A percentile compares a stretch with the other conserved stretches of the same genome.
These are phyloP conservation scores for Nadsonia starkeyi-henricii DNA, from an alignment of 1,139 yeast genomes.

Conservation along the genomic window DNA sequence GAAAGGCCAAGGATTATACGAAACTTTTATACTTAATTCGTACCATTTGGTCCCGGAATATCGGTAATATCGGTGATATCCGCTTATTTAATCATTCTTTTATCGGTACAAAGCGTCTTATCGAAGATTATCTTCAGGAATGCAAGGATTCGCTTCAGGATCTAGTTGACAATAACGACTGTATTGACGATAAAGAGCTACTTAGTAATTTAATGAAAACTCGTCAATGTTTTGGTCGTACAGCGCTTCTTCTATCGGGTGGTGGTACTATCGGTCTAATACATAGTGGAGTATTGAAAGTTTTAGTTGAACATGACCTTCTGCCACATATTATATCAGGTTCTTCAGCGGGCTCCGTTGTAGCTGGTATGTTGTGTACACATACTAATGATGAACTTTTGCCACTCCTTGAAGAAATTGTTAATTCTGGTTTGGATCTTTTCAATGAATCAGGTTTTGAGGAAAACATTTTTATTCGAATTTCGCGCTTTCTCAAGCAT, in stretches of 20 bases:
- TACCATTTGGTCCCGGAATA: constrained; percentile 72
- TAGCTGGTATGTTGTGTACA: constrained; percentile 78
- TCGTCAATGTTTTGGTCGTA: constrained; percentile 80
- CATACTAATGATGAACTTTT: constrained; percentile 65
- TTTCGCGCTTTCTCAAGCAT: constrained; percentile 51
- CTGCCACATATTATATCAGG: constrained; percentile 90
- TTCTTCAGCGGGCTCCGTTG: constrained; percentile 90
- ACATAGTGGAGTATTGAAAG: constrained; percentile 82
- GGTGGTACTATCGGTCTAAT: constrained; percentile 91
- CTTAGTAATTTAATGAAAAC: constrained; percentile 77
- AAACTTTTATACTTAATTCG: constrained; percentile 58
- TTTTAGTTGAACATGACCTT: constrained; percentile 56
- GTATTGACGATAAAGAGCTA: constrained; percentile 49
- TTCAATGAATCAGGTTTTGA: constrained; percentile 44
- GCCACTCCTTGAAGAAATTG: constrained; percentile 33
- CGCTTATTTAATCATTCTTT: constrained; percentile 63
- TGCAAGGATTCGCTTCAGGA: constrained; percentile 50
- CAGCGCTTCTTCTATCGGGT: constrained; percentile 85
- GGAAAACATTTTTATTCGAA: constrained; percentile 35
- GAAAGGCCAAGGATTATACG: constrained; percentile 43
- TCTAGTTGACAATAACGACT: constrained; percentile 15
- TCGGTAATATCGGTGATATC: constrained; percentile 80
- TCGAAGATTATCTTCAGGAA: constrained; percentile 72
- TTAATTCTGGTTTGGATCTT: constrained; percentile 36
- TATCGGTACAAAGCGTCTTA: constrained; percentile 72